Percentiles rank a stretch among this genome's conserved stretches.
Conservation (phyloP, 768 basidiomycete genomes). For the Russula sp. region DNA sequence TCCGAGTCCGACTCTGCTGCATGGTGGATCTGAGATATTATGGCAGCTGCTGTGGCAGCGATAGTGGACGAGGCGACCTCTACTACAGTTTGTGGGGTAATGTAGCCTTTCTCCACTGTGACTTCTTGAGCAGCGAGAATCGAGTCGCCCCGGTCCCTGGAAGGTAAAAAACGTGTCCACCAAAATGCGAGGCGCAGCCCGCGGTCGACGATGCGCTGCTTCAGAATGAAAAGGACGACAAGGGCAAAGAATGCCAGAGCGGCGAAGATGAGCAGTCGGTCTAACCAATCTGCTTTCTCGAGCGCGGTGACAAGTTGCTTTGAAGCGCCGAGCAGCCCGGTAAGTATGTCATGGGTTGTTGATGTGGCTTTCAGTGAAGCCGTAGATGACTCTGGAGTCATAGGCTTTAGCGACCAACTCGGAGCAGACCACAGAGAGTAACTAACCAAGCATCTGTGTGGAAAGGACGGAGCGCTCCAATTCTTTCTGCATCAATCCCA, state of each 20-base stretch:
- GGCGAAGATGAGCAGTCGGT: conserved; percentile 80
- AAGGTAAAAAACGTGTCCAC: conserved; percentile 79
- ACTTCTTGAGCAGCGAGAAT: neutral
- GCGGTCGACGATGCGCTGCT: conserved; percentile 80
- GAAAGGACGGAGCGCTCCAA: conserved; percentile 86
- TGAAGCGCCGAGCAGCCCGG: conserved; percentile 68
- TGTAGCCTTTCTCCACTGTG: conserved; percentile 4
- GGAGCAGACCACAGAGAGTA: neutral
- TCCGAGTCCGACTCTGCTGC: neutral
- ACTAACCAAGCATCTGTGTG: conserved; percentile 76
- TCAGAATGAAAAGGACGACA: conserved; percentile 84
- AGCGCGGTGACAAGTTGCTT: conserved; percentile 83
- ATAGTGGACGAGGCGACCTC: conserved; percentile 8
- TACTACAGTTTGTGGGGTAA: neutral
- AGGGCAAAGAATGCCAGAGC: conserved; percentile 81
- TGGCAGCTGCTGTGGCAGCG: neutral
- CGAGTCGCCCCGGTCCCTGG: neutral
- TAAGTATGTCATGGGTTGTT: conserved; percentile 71
- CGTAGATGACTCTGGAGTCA: conserved; percentile 71
- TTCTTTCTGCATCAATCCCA: conserved; percentile 85
- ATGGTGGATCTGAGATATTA: conserved; percentile 6
- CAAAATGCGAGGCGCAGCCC: conserved; percentile 77
- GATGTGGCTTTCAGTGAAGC: conserved; percentile 72
- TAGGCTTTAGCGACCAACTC: conserved; percentile 1
- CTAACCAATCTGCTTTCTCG: conserved; percentile 88